Evolutionary conservation across 2,329 filamentous ascomycete genomes (phyloP).

Genomic region (Ophiostoma ulmi): DNA sequence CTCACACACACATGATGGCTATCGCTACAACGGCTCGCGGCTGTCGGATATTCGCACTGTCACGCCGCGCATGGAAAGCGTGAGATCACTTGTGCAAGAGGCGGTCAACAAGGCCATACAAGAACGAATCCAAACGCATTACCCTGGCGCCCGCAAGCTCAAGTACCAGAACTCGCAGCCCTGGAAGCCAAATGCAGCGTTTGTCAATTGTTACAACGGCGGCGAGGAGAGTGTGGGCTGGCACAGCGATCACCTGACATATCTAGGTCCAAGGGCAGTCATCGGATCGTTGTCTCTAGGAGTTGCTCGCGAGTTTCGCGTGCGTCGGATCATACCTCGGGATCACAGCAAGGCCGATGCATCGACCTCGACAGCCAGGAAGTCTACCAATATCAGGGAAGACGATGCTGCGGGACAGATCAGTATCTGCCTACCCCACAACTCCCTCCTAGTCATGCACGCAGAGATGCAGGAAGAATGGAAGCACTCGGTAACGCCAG

Average conservation of each 20-base stretch:
- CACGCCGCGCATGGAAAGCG: slow-evolving; percentile 66
- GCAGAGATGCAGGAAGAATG: slow-evolving; percentile 96
- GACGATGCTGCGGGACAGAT: slow-evolving; percentile 76
- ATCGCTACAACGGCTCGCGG: slow-evolving; percentile 76
- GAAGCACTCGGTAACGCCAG: slow-evolving; percentile 82
- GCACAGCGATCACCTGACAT: slow-evolving; percentile 88
- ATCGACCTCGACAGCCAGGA: not conserved
- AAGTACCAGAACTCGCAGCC: slow-evolving; percentile 65
- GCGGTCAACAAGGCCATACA: slow-evolving; percentile 75
- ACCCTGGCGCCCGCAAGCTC: slow-evolving; percentile 67
- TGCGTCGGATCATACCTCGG: slow-evolving; percentile 67
- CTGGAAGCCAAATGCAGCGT: slow-evolving; percentile 84
- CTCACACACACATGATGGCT: slow-evolving; percentile 45
- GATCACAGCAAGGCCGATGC: slow-evolving; percentile 41
- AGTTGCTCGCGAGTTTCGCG: slow-evolving; percentile 87
- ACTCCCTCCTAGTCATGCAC: slow-evolving; percentile 91
- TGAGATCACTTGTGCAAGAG: slow-evolving; percentile 64
- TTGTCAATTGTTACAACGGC: slow-evolving; percentile 91
- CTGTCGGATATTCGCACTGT: slow-evolving; percentile 72
- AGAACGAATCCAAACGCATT: slow-evolving; percentile 61
- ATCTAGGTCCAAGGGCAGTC: slow-evolving; percentile 79
- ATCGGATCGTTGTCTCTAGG: slow-evolving; percentile 89
- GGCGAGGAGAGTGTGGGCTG: slow-evolving; percentile 80
- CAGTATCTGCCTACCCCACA: slow-evolving; percentile 88
- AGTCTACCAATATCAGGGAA: not conserved